Conservation (phyloP, 2,329 filamentous ascomycete species). For the Chaetomium sp. region DNA sequence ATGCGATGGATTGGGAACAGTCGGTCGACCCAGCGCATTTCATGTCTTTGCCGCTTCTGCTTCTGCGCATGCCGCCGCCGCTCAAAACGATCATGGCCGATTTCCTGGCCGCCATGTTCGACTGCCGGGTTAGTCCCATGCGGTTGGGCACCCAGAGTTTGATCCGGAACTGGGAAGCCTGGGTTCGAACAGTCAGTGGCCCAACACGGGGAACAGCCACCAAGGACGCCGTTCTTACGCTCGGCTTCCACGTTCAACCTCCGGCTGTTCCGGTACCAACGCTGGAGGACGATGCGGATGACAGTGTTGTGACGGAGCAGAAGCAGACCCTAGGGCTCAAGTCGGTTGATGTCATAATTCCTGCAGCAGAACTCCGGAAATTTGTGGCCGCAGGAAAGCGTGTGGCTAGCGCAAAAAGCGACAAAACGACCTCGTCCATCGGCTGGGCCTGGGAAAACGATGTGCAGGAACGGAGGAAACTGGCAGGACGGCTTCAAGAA, state of each 20-base stretch:
- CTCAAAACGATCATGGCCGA: slow-evolving; percentile 43
- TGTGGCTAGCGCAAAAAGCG: neutral
- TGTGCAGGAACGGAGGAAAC: slow-evolving; percentile 34
- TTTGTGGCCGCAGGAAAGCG: slow-evolving; percentile 39
- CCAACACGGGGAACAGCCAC: slow-evolving; percentile 29
- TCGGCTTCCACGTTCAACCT: slow-evolving; percentile 44
- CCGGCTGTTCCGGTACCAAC: neutral
- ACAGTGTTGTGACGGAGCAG: neutral
- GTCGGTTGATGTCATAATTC: slow-evolving; percentile 47
- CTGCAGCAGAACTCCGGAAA: slow-evolving; percentile 39
- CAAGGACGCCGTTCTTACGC: slow-evolving; percentile 44
- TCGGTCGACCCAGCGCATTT: slow-evolving; percentile 29
- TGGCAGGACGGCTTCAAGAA: slow-evolving; percentile 42
- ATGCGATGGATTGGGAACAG: slow-evolving; percentile 5
- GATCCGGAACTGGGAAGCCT: slow-evolving; percentile 44
- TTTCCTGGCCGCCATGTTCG: slow-evolving; percentile 49
- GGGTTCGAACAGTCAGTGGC: slow-evolving; percentile 38
- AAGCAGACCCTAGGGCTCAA: slow-evolving; percentile 30
- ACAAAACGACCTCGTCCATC: slow-evolving; percentile 6
- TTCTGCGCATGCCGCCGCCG: slow-evolving; percentile 49
- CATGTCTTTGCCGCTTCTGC: slow-evolving; percentile 43
- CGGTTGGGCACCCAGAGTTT: slow-evolving; percentile 46
- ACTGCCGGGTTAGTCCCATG: slow-evolving; percentile 48
- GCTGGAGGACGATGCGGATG: neutral
- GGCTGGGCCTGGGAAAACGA: slow-evolving; percentile 29